Evolutionary conservation across 345 rosid species (phyloP), one percentile per base, ranked within the genome.

Genomic region (Litchi chinensis): DNA sequence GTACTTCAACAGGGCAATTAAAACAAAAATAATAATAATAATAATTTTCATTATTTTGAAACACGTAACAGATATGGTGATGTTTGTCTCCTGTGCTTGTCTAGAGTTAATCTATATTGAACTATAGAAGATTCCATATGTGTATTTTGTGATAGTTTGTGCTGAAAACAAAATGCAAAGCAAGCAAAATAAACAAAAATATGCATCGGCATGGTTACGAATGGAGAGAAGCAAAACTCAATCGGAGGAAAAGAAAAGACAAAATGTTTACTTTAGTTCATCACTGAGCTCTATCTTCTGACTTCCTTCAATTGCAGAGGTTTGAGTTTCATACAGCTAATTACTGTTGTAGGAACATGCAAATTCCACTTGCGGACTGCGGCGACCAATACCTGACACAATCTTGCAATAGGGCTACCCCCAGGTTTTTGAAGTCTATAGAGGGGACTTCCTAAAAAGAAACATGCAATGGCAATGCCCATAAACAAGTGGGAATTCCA

Each of bases 391-490:
- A 96, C 99, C 84, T 94, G 98, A 48, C 87, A 90, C 85, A 94
- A 83, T 77, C 98, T 85, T 39, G 97, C 91, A 69, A 94, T 75
- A 2, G 98, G 99, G 86, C 99, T 96, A 15, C 98, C 99, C 62
- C 97, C 93, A 1, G 98, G 98, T 79, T 77, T 89, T 85, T 94
- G 98, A 85, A 94, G 91, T 80, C 98, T 86, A 70, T 94, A 96
- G 67, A 94, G 91, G 1, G 94, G 84, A 15, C 98, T 96, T 77
- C 99, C 99, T 21, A 88, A 86, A 79, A 94, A 93, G 88, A 96
- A 96, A 83, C 97, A 91, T 16, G 37, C 87, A 79, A 92, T 93
- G 41, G 99, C 97, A 40, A 93, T 75, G 73, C 90, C 98, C 97
- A 96, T 93, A 80, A 93, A 94, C 70, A 79, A 10, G 98, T 90